A percentile compares a stretch with the other conserved stretches of the same genome.
Conservation (phyloP, 495 filamentous ascomycete genomes). For the Xylaria venustula region DNA sequence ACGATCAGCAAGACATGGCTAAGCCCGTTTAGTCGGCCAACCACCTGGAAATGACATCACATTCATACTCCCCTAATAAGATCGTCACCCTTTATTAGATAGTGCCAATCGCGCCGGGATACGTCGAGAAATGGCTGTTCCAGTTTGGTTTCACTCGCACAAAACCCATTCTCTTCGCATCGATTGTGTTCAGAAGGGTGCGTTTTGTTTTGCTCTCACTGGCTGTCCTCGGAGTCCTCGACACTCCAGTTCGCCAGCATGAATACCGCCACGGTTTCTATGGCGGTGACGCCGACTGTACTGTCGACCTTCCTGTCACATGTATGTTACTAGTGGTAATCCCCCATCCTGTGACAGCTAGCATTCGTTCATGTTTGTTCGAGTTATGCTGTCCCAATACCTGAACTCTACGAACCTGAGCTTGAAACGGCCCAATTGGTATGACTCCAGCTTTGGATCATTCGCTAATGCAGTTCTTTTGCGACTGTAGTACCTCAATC, state of each 20-base stretch:
- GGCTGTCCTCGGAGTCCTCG: neutral
- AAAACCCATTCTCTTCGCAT: neutral
- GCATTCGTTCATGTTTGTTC: neutral
- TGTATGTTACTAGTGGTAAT: slow-evolving; percentile 45
- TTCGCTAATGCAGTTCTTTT: slow-evolving; percentile 18
- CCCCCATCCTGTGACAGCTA: neutral
- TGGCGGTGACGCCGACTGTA: slow-evolving; percentile 76
- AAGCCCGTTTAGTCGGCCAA: neutral
- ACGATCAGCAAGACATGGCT: neutral
- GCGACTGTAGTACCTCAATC: slow-evolving; percentile 69
- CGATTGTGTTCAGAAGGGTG: neutral
- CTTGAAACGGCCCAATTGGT: too few species aligned
- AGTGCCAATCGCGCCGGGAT: neutral
- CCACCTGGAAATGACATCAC: slow-evolving; percentile 9
- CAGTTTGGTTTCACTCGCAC: neutral
- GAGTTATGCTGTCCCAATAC: neutral
- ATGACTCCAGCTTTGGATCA: neutral
- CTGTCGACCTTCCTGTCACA: slow-evolving; percentile 76
- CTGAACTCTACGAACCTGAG: too few species aligned
- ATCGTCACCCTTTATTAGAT: slow-evolving; percentile 7
- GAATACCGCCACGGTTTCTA: slow-evolving; percentile 69
- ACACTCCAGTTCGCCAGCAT: slow-evolving; percentile 33
- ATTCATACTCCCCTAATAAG: neutral
- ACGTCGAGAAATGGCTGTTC: neutral
- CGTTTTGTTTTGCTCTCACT: neutral